Evolutionary conservation across 106 monocot genomes (phyloP), one percentile per base, ranked within the genome.

Genomic region (Acorus gramineus): DNA sequence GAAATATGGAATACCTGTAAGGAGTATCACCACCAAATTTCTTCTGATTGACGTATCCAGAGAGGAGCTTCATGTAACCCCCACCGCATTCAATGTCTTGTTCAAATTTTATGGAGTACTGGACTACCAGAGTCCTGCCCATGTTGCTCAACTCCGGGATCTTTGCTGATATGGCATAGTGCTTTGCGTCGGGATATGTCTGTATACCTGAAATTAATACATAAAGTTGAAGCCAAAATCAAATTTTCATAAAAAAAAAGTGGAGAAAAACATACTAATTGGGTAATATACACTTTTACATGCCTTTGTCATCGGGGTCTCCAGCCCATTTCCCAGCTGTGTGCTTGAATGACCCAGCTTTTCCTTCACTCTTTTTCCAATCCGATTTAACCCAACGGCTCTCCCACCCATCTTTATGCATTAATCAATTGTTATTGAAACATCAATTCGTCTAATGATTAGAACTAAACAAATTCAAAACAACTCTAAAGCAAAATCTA

Each of bases 81-180:
- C 95, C 95, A 14, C 95, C 95, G 68, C 95, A 95, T 78, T 95
- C 95, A 53, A 95, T 95, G 52, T 95, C 90, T 68, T 95, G 95
- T 75, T 95, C 95, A 70, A 95, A 78, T 65, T 85, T 90, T 63
- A 95, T 85, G 8, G 95, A 95, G 60, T 95, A 95, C 63, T 90
- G 95, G 12, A 95, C 63, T 5, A 95, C 95, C 55, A 95, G 53
- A 51, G 87, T 90, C 48, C 82, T 80, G 69, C 77, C 67, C 74
- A 85, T 82, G 80, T 95, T 90, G 66, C 66, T 87, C 60, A 95
- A 85, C 70, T 95, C 90, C 1, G 84, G 87, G 60, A 90, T 69
- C 71, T 95, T 87, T 43, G 95, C 95, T 62, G 90, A 90, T 74
- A 95, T 87, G 12, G 90, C 84, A 80, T 78, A 95, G 54, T 95